phyloP scores from a whole-genome alignment of 2,329 filamentous ascomycete species.

The Thielaviopsis ethacetica region DNA sequence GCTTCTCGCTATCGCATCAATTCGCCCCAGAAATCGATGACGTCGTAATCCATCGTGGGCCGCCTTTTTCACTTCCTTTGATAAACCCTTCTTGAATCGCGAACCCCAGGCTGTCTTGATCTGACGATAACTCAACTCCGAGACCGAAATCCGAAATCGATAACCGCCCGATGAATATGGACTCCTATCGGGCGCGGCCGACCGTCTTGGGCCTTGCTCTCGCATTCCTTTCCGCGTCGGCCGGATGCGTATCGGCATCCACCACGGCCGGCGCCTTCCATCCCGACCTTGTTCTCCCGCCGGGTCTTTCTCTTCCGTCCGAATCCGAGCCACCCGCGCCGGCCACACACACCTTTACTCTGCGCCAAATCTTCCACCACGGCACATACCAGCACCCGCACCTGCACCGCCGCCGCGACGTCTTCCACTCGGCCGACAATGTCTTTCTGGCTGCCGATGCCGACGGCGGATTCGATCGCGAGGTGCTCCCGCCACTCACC shows the following conservation, averaged over 20 bases:
- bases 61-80: not conserved
- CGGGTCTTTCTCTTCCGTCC: conserved; percentile 24
- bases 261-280: conserved; percentile 21
- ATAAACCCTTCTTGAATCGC: not conserved
- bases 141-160: too few species aligned
- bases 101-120: not conserved
- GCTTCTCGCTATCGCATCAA: not conserved
- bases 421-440: conserved; percentile 34
- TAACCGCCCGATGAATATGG: not conserved
- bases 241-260: conserved; percentile 21
- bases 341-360: conserved; percentile 43
- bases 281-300: conserved; percentile 28
- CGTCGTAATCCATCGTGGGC: conserved; percentile 1
- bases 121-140: too few species aligned
- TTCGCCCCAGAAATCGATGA: not conserved
- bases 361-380: conserved; percentile 88
- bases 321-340: conserved; percentile 27
- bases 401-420: conserved; percentile 62
- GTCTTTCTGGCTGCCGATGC: conserved; percentile 47
- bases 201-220: conserved; percentile 48
- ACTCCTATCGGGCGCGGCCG: conserved; percentile 19
- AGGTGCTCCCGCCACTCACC: conserved; percentile 35
- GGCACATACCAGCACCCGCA: conserved; percentile 63
- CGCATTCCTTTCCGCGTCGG: conserved; percentile 47
- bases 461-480: conserved; percentile 38